These are phyloP conservation scores for Nidularia pulvinata DNA, from an alignment of 768 basidiomycete genomes.

Conservation along the genomic window DNA sequence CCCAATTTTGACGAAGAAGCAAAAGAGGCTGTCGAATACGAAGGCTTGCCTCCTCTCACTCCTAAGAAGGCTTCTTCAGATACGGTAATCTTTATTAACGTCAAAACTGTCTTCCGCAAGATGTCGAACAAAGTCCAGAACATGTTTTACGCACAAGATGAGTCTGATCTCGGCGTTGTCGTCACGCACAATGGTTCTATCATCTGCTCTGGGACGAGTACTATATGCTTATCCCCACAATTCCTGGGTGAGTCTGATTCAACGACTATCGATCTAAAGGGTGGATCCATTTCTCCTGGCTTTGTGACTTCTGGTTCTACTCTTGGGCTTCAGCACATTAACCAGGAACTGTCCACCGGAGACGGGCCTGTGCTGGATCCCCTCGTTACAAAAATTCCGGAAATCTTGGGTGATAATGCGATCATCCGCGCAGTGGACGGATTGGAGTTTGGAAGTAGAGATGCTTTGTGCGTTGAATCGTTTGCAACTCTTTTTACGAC, in stretches of 20 bases:
- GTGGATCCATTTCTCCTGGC: constrained; percentile 63
- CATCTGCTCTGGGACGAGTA: no score
- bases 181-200: no score
- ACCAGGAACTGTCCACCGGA: constrained; percentile 58
- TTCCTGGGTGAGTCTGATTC: no score
- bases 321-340: constrained; percentile 72
- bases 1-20: constrained; percentile 77
- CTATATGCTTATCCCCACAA: no score
- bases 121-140: no score
- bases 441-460: not conserved
- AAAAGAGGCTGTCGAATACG: constrained; percentile 53
- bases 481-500: not conserved
- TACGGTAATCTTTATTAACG: constrained; percentile 66
- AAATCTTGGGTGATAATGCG: not conserved
- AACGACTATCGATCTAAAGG: constrained; percentile 43
- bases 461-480: not conserved
- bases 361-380: constrained; percentile 66
- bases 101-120: constrained; percentile 37
- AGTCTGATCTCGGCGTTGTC: no score
- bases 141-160: no score
- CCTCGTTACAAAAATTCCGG: constrained; percentile 16
- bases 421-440: not conserved
- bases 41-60: constrained; percentile 75
- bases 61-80: constrained; percentile 29
- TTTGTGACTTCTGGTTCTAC: constrained; percentile 62